phyloP scores from a whole-genome alignment of 2,329 filamentous ascomycete species.

The Fusarium sp. region DNA sequence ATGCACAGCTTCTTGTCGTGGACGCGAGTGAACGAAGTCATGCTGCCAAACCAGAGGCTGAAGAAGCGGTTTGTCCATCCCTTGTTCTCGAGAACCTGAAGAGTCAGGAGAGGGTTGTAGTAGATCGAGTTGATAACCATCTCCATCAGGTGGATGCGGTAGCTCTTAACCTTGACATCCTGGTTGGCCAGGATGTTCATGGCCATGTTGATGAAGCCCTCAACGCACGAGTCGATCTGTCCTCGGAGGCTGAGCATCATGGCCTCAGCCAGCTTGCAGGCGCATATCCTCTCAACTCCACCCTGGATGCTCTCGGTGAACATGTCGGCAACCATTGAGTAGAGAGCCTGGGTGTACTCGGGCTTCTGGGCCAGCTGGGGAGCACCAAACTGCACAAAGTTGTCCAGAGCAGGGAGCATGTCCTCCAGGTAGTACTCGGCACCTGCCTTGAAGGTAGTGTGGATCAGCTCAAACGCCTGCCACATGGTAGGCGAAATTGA shows the following conservation, averaged over 20 bases:
- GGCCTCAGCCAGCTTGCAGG: conserved; percentile 96
- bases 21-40: conserved; percentile 91
- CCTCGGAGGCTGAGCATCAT: conserved; percentile 96
- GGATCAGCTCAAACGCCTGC: conserved; percentile 97
- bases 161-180: conserved; percentile 89
- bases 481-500: conserved; percentile 97
- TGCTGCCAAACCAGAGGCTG: conserved; percentile 96
- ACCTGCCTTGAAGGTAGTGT: conserved; percentile 96
- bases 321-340: conserved; percentile 95
- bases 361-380: conserved; percentile 84
- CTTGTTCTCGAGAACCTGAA: conserved; percentile 90
- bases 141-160: conserved; percentile 97
- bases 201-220: conserved; percentile 88
- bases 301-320: conserved; percentile 93
- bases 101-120: conserved; percentile 89
- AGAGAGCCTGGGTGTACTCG: conserved; percentile 87
- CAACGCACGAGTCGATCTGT: conserved; percentile 87
- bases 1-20: conserved; percentile 99
- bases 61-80: conserved; percentile 99
- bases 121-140: conserved; percentile 99
- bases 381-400: conserved; percentile 95
- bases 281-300: conserved; percentile 94
- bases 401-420: conserved; percentile 97
- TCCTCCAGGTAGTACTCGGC: conserved; percentile 98
- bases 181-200: conserved; percentile 83